These are phyloP conservation scores for Eucalyptus sideroxylon DNA, from an alignment of 345 rosid genomes.

Conservation along the genomic window DNA sequence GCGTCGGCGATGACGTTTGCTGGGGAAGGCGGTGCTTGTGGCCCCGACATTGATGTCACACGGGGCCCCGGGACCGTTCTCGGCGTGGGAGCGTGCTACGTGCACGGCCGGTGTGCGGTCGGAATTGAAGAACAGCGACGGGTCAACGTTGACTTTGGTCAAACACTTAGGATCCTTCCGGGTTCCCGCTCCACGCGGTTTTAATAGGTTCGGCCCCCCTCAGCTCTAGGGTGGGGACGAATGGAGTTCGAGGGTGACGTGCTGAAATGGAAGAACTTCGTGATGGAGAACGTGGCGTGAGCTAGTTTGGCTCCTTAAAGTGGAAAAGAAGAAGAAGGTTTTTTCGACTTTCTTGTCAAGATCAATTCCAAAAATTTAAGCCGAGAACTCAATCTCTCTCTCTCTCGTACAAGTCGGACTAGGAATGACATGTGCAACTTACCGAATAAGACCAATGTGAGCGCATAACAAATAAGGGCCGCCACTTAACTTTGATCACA, in stretches of 20 bases:
- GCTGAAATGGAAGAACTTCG: background rate
- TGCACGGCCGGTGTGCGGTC: background rate
- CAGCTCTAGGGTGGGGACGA: background rate
- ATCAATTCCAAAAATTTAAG: background rate
- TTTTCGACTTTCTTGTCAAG: background rate
- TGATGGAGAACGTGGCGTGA: background rate
- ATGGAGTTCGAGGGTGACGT: background rate
- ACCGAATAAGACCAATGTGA: rapidly evolving
- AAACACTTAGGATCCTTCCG: background rate
- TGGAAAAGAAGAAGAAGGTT: background rate
- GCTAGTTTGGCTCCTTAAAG: background rate
- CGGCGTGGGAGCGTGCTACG: background rate
- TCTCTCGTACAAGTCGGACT: background rate
- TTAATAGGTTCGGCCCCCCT: background rate
- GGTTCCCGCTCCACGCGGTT: background rate
- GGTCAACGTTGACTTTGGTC: background rate
- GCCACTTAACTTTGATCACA: background rate
- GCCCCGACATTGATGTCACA: background rate
- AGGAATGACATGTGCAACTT: background rate
- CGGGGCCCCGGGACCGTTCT: background rate
- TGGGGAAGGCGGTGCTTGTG: background rate
- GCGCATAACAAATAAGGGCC: rapidly evolving
- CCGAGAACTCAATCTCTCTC: background rate
- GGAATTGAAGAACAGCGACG: background rate
- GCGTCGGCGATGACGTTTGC: background rate